Conservation (phyloP, 2,329 filamentous ascomycete species). For the Dactylellina drechsleri region DNA sequence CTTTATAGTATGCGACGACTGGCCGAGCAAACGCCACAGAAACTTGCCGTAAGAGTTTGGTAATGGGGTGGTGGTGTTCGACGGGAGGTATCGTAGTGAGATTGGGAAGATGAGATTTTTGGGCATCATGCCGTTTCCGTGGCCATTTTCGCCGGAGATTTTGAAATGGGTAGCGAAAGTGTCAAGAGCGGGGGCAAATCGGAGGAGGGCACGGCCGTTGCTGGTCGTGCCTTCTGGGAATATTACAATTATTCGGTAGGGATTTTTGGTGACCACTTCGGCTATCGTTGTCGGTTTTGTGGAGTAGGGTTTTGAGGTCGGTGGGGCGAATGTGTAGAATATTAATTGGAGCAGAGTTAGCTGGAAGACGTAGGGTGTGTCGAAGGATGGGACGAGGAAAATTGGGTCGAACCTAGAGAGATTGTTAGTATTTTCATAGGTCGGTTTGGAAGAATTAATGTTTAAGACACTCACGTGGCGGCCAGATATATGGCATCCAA, state of each 20-base stretch:
- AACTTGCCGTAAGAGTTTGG: conserved; percentile 78
- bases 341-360: conserved; percentile 82
- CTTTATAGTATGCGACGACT: conserved; percentile 86
- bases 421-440: conserved; percentile 1
- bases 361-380: conserved; percentile 76
- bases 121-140: conserved; percentile 26
- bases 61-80: conserved; percentile 89
- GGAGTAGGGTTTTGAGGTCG: conserved; percentile 65
- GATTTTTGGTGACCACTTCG: conserved; percentile 73
- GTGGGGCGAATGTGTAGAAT: conserved; percentile 74
- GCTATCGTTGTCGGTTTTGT: conserved; percentile 70
- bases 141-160: conserved; percentile 32
- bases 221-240: conserved; percentile 96
- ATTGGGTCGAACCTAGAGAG: conserved; percentile 84
- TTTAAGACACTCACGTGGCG: conserved; percentile 67
- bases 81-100: conserved; percentile 85
- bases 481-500: conserved; percentile 94
- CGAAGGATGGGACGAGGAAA: conserved; percentile 86
- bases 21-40: conserved; percentile 84
- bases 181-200: conserved; percentile 80
- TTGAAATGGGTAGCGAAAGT: conserved; percentile 68
- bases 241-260: conserved; percentile 79
- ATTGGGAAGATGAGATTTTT: conserved; percentile 84
- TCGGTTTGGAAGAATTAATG: background rate
- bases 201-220: conserved; percentile 89